Conservation (phyloP, 2,329 filamentous ascomycete genomes). For the Cyclaneusma minus region DNA sequence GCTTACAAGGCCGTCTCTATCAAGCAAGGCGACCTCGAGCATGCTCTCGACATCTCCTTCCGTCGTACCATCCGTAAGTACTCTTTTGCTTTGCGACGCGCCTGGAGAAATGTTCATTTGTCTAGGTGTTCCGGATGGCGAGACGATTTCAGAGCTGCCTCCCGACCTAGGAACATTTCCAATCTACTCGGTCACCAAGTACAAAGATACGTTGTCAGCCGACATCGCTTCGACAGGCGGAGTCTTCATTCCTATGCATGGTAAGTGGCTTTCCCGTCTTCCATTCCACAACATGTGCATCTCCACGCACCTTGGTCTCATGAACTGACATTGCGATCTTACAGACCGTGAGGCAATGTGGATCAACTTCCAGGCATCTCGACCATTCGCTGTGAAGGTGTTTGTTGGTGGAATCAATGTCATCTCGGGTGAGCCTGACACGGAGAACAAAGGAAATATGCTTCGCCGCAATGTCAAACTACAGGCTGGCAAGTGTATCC, state of each 20-base stretch:
- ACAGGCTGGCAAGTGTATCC: conserved; percentile 16
- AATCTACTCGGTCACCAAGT: conserved; percentile 21
- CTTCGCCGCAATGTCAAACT: conserved; percentile 5
- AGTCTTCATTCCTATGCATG: conserved; percentile 30
- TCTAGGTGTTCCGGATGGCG: conserved; percentile 27
- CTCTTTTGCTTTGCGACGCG: too few species aligned
- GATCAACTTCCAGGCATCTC: conserved; percentile 18
- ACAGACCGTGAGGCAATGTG: conserved; percentile 27
- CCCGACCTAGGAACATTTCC: conserved; percentile 23
- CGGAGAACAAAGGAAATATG: conserved; percentile 9
- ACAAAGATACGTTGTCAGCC: conserved; percentile 17
- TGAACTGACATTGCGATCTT: too few species aligned
- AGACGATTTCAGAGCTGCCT: conserved; percentile 17
- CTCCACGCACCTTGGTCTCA: too few species aligned
- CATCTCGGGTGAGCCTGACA: conserved; percentile 21
- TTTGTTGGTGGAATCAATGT: conserved; percentile 25
- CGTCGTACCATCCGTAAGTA: conserved; percentile 25
- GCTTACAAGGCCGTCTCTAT: too few species aligned
- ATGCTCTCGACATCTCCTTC: conserved; percentile 21
- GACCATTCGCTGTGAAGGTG: conserved; percentile 22
- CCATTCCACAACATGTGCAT: not conserved
- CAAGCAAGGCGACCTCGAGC: too few species aligned
- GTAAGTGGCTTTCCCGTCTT: not conserved
- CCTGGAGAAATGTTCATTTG: too few species aligned
- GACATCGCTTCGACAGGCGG: conserved; percentile 25